These are phyloP conservation scores for Obelidium mucronatum DNA, from an alignment of 192 early-diverging fungal genomes.

Conservation along the genomic window DNA sequence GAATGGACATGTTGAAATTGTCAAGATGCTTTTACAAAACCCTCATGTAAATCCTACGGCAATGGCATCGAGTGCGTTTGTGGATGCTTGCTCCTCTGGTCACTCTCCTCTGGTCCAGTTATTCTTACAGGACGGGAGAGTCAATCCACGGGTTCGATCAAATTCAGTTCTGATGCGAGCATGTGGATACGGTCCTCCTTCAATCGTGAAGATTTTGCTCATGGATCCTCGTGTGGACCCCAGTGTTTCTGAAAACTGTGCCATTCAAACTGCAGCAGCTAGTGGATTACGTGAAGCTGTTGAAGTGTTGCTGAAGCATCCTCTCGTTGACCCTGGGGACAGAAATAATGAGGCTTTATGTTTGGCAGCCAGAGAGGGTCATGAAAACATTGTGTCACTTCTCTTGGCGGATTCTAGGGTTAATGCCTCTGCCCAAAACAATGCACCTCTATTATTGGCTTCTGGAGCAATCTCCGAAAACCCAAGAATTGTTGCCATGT, in stretches of 20 bases:
- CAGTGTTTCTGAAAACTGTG: background rate
- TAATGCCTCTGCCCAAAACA: slow-evolving; percentile 23
- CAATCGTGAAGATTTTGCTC: background rate
- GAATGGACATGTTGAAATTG: background rate
- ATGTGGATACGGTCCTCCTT: background rate
- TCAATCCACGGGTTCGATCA: slow-evolving; percentile 30
- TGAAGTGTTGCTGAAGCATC: background rate
- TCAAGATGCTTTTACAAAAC: slow-evolving; percentile 4
- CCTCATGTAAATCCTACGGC: slow-evolving; percentile 30
- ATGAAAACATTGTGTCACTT: slow-evolving; percentile 23
- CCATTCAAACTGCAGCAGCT: background rate
- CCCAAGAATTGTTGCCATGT: no score
- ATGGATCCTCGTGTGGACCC: background rate
- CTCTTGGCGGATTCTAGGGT: slow-evolving; percentile 32
- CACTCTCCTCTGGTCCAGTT: slow-evolving; percentile 16
- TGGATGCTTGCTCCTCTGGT: slow-evolving; percentile 5
- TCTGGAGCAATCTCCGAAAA: no score
- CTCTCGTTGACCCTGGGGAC: background rate
- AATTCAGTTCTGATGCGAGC: background rate
- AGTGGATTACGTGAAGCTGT: background rate
- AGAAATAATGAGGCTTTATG: slow-evolving; percentile 2
- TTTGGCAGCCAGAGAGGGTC: no score
- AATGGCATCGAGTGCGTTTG: slow-evolving; percentile 5
- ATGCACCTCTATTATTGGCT: background rate
- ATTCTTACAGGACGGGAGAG: slow-evolving; percentile 26